Percentiles rank a stretch among this genome's conserved stretches.
phyloP scores from a whole-genome alignment of 2,329 filamentous ascomycete genomes.

The Colletotrichum sp. region DNA sequence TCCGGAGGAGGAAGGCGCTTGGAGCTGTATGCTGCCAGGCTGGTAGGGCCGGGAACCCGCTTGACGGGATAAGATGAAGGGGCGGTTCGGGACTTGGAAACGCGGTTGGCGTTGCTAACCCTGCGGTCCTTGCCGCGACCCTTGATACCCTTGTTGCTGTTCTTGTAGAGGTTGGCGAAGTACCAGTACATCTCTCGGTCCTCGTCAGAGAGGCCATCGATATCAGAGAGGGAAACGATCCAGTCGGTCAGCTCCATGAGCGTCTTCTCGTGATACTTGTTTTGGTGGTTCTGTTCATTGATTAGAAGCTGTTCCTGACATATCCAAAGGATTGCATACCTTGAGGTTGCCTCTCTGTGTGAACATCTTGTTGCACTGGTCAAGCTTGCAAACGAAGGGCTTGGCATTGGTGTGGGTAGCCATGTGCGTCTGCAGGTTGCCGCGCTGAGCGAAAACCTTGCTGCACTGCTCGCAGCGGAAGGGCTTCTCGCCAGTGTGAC shows the following conservation, averaged over 20 bases:
- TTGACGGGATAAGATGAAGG: slow-evolving; percentile 18
- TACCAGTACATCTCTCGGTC: slow-evolving; percentile 85
- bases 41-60: slow-evolving; percentile 11
- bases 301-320: neutral
- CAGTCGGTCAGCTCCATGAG: slow-evolving; percentile 72
- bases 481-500: slow-evolving; percentile 87
- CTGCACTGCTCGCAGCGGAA: slow-evolving; percentile 81
- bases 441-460: slow-evolving; percentile 84
- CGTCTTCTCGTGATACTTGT: slow-evolving; percentile 86
- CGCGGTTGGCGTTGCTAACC: slow-evolving; percentile 45
- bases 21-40: slow-evolving; percentile 19
- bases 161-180: slow-evolving; percentile 90
- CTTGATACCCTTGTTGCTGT: slow-evolving; percentile 98
- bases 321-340: slow-evolving; percentile 47
- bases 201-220: slow-evolving; percentile 65
- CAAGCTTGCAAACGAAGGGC: slow-evolving; percentile 81
- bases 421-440: slow-evolving; percentile 84
- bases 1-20: slow-evolving; percentile 16
- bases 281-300: slow-evolving; percentile 76
- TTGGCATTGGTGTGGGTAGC: slow-evolving; percentile 81
- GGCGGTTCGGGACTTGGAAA: slow-evolving; percentile 25
- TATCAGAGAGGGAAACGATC: slow-evolving; percentile 69
- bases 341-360: slow-evolving; percentile 93
- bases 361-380: slow-evolving; percentile 86
- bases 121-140: slow-evolving; percentile 86